Evolutionary conservation across 306 rosid genomes (phyloP), one percentile per base, ranked within the genome.

Genomic region (Hylodesmum podocarpum): DNA sequence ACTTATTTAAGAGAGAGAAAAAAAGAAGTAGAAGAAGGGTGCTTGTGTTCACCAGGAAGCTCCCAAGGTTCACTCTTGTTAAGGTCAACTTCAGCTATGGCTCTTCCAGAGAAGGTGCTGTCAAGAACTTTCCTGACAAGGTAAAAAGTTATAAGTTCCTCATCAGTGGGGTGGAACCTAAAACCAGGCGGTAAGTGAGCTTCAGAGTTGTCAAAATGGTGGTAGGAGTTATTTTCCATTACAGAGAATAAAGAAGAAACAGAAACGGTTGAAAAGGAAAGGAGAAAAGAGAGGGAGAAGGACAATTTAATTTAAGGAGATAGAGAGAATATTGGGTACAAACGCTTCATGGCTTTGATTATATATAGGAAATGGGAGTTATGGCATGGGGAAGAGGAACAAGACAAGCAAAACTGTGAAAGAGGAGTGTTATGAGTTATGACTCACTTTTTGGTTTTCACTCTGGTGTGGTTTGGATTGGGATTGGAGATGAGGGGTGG

Each of bases 21-120:
- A n/a, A 22, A 2, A 37, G 25, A 64, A 21, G 8, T 16, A 16
- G 10, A 65, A 3, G 9, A 34, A 40, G 29, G 27, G 53, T 27
- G 39, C 1, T 37, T 0, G 3, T 4, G 2, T n/a, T 44, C 74
- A 94, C 98, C 97, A 6, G 99, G 97, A 4, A 96, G 96, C 62
- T 96, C 90, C 99, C 99, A 96, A 0, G 99, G 99, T 79, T 96
- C 99, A 66, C 98, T 91, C 78, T 96, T 96, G 90, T 96, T 96
- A 27, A 96, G 98, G 69, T 96, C 99, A 62, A 96, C 98, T 73
- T 96, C 96, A 27, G 98, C 91, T 54, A 96, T 91, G 83, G 99
- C 99, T 44, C 99, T 77, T 0, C 94, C 97, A 1, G 86, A 65
- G 88, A 96, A 96, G 65, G 36, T 84, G 61, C 75, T 73, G 84